These are phyloP conservation scores for Ziziphus jujuba DNA, from an alignment of 306 rosid species.

Conservation along the genomic window DNA sequence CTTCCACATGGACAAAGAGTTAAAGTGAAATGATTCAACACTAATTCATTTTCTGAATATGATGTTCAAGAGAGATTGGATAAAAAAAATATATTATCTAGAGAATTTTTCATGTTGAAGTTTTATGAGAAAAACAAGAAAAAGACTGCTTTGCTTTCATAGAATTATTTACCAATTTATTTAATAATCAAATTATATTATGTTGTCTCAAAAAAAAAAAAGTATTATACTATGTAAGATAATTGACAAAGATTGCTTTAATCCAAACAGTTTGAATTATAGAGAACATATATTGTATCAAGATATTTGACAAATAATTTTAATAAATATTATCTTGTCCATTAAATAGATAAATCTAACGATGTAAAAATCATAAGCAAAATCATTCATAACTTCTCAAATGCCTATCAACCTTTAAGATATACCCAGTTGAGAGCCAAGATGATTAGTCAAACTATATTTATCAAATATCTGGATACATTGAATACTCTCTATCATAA, in stretches of 20 bases:
- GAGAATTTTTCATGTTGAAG: neutral
- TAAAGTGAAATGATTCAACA: neutral
- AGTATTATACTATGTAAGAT: neutral
- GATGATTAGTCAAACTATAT: no score
- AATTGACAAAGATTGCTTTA: neutral
- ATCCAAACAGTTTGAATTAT: conserved; percentile 7
- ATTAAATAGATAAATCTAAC: no score
- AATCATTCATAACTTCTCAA: no score
- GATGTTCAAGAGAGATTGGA: neutral
- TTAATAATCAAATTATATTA: neutral
- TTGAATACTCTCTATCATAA: no score
- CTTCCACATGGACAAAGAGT: neutral
- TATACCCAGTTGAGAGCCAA: no score
- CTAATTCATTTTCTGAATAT: neutral
- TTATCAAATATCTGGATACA: no score
- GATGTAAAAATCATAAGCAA: no score
- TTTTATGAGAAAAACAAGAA: neutral
- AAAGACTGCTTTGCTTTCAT: conserved; percentile 8
- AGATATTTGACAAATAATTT: no score
- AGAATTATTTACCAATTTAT: conserved; percentile 6
- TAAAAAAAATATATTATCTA: neutral
- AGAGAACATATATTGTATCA: neutral
- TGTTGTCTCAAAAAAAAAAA: no score
- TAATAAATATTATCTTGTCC: no score
- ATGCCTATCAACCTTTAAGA: no score